Base-by-base conservation (phyloP, 768 basidiomycete species). In the Boletus vermiculosoides region DNA sequence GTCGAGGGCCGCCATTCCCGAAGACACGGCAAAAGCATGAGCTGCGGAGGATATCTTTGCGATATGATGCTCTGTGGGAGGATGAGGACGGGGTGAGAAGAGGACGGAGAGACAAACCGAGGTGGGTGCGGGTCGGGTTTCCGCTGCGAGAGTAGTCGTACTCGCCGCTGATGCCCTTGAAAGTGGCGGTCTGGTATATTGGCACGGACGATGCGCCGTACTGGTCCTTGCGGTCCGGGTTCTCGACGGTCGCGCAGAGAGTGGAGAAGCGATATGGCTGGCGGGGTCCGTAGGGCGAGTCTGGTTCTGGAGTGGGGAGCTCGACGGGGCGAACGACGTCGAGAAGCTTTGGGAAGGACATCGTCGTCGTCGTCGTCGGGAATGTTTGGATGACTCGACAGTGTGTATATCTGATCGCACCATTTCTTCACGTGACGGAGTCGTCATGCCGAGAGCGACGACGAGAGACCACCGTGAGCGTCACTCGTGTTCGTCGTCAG, bases 1-100 rank as follows among this genome's bases (percentile, higher is more conserved):
- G 73, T 99, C 97, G 41, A 98, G 82, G 3, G 95, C 94, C 18
- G 96, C 94, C 97, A 99, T 99, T 52, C 97, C 97, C 5, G 96
- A 98, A 6, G 94, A 92, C 5, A 99, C 92, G 20, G 87, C 84
- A 69, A 96, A 92, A 0, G 93, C 92, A 81, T 96, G 87, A 5
- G 79, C 78, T 7, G 95, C 94, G 30, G 90, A 92, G 34, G 95
- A 97, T 66, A 99, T 94, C 78, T 98, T 94, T 56, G 96, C 96
- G 46, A 99, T 81, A 71, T 98, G 97, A 63, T 98, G 92, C 72
- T 98, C 97, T 98, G 70, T 49, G 56, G 12, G 28, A 46, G 10
- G 46, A 15, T 63, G 48, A 64, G 54, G 1, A 6, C 5, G 7
- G 10, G n/a, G 6, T 0, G 13, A 2, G 23, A 11, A 16, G 25